These are phyloP conservation scores for Cyberlindnera americana DNA, from an alignment of 805 yeast species.

Conservation along the genomic window DNA sequence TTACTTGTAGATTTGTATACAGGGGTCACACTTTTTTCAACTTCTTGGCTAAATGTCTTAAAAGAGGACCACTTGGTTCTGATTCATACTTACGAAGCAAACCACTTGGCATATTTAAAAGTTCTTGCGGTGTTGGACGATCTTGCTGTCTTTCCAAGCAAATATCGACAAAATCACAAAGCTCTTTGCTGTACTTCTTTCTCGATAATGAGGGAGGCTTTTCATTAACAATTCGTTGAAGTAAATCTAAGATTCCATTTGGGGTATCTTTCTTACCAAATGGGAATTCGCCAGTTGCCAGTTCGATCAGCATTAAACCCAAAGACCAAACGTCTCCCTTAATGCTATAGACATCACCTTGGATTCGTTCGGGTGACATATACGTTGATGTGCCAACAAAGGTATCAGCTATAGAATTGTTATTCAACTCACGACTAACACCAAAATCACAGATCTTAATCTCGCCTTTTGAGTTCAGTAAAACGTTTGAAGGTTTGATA, in stretches of 20 bases:
- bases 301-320: constrained; percentile 85
- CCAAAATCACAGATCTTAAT: constrained; percentile 96
- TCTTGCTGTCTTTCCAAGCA: constrained; percentile 68
- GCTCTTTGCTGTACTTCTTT: constrained; percentile 36
- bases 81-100: constrained; percentile 31
- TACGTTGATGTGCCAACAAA: constrained; percentile 97
- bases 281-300: constrained; percentile 83
- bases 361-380: constrained; percentile 97
- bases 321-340: constrained; percentile 97
- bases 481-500: constrained; percentile 91
- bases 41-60: constrained; percentile 41
- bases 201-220: constrained; percentile 72
- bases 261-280: constrained; percentile 66
- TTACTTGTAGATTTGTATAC: too few species aligned
- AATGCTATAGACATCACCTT: constrained; percentile 90
- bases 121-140: constrained; percentile 71
- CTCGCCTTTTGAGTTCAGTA: constrained; percentile 81
- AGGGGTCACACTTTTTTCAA: constrained; percentile 13
- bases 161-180: constrained; percentile 66
- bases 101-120: constrained; percentile 41
- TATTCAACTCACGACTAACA: constrained; percentile 85
- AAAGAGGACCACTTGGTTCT: constrained; percentile 32
- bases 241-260: constrained; percentile 82
- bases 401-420: constrained; percentile 88
- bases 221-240: constrained; percentile 93